A percentile compares a stretch with the other conserved stretches of the same genome.
Conservation (phyloP, 352 stramenopile species). For the Pythium dissotocum region DNA sequence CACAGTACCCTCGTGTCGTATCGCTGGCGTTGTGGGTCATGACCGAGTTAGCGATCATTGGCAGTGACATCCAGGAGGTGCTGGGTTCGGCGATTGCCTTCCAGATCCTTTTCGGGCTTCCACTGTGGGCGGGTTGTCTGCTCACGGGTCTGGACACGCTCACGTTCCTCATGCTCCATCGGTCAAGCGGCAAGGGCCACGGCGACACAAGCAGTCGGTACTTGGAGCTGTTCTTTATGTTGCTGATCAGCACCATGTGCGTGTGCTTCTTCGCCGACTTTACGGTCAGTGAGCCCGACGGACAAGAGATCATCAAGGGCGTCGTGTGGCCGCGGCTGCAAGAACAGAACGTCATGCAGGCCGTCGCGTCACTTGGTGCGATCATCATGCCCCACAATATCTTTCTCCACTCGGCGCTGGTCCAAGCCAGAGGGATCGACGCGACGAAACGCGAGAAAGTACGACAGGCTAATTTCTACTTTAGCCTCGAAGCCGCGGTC, state of each 20-base stretch:
- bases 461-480: conserved; percentile 81
- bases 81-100: conserved; percentile 80
- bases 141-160: conserved; percentile 79
- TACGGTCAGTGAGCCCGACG: conserved; percentile 58
- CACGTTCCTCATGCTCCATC: conserved; percentile 88
- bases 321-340: conserved; percentile 65
- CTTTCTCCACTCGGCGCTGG: conserved; percentile 93
- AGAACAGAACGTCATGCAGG: conserved; percentile 58
- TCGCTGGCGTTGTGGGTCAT: conserved; percentile 79
- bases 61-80: conserved; percentile 85
- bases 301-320: conserved; percentile 66
- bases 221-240: conserved; percentile 83
- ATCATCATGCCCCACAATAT: conserved; percentile 98
- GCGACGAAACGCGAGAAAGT: conserved; percentile 29
- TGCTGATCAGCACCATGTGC: conserved; percentile 88
- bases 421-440: conserved; percentile 56
- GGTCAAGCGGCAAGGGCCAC: conserved; percentile 22
- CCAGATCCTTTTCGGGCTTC: conserved; percentile 66
- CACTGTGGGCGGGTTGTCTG: conserved; percentile 77
- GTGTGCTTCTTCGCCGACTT: conserved; percentile 90
- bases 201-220: conserved; percentile 32
- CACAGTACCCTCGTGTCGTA: conserved; percentile 57
- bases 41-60: conserved; percentile 88
- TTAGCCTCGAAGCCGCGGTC: conserved; percentile 79
- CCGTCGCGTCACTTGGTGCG: conserved; percentile 80